Conservation (phyloP, 2,329 filamentous ascomycete genomes). For the Sclerotinia borealis region DNA sequence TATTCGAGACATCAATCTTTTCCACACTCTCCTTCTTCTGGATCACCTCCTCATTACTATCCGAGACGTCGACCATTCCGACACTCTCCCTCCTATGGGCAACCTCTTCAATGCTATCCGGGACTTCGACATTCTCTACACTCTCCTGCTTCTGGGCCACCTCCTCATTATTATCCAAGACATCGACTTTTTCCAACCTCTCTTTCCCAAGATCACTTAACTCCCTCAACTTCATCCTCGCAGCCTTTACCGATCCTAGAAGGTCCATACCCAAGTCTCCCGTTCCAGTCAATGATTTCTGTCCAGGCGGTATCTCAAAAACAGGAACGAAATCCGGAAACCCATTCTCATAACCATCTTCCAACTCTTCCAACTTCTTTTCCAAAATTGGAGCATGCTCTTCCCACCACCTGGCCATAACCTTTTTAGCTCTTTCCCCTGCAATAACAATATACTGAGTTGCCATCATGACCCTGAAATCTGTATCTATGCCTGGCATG, state of each 20-base stretch:
- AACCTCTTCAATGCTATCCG: too few species aligned
- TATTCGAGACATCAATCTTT: too few species aligned
- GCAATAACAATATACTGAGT: not conserved
- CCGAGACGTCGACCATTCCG: too few species aligned
- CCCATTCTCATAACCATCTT: not conserved
- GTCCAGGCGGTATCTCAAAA: not conserved
- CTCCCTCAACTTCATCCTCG: not conserved
- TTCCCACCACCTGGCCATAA: not conserved
- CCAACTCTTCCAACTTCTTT: not conserved
- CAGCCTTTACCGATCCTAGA: not conserved
- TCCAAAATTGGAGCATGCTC: not conserved
- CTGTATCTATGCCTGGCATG: not conserved
- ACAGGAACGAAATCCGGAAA: not conserved
- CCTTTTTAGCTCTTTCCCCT: not conserved
- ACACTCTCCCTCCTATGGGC: too few species aligned
- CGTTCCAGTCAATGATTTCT: not conserved
- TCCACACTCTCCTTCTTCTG: too few species aligned
- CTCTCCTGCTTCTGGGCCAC: not conserved
- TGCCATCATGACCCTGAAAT: not conserved
- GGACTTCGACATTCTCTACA: too few species aligned
- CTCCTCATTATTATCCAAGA: not conserved
- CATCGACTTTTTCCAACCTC: not conserved
- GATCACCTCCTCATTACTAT: too few species aligned
- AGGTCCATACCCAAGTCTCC: not conserved
- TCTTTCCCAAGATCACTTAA: not conserved